A percentile compares a stretch with the other conserved stretches of the same genome.
These are phyloP conservation scores for Penicillium parvum DNA, from an alignment of 495 filamentous ascomycete genomes.

Conservation along the genomic window DNA sequence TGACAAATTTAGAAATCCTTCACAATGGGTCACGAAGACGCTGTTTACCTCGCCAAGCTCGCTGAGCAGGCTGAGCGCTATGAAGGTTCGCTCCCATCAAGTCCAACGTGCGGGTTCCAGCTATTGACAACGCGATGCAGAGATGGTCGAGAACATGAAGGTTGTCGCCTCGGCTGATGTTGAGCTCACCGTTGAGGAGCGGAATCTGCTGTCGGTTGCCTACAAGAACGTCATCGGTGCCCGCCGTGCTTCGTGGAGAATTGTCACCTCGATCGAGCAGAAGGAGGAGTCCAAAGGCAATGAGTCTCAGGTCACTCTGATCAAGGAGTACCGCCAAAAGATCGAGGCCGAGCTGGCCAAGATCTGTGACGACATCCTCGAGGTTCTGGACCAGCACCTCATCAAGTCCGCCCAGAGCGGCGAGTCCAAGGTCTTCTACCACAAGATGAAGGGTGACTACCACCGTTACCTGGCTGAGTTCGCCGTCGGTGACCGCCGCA, in stretches of 20 bases:
- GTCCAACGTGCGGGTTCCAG: neutral
- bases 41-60: slow-evolving; percentile 98
- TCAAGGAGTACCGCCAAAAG: slow-evolving; percentile 99
- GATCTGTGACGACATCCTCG: slow-evolving; percentile 98
- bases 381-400: slow-evolving; percentile 92
- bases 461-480: slow-evolving; percentile 99
- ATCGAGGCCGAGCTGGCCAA: slow-evolving; percentile 98
- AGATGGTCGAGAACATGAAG: slow-evolving; percentile 99
- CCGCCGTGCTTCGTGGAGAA: slow-evolving; percentile 98
- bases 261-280: slow-evolving; percentile 99
- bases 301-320: slow-evolving; percentile 82
- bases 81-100: slow-evolving; percentile 68
- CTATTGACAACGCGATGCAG: slow-evolving; percentile 47
- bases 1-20: slow-evolving; percentile 23
- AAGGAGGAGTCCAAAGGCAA: slow-evolving; percentile 99
- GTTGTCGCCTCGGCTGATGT: slow-evolving; percentile 90
- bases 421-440: slow-evolving; percentile 99
- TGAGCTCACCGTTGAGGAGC: slow-evolving; percentile 98
- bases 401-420: slow-evolving; percentile 95
- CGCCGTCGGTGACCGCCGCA: slow-evolving; percentile 94
- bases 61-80: slow-evolving; percentile 99
- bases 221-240: slow-evolving; percentile 99
- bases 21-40: slow-evolving; percentile 99
- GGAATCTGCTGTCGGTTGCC: slow-evolving; percentile 97
- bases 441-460: slow-evolving; percentile 99